Conservation (phyloP, 257 asterid genomes). For the Capsicum baccatum region DNA sequence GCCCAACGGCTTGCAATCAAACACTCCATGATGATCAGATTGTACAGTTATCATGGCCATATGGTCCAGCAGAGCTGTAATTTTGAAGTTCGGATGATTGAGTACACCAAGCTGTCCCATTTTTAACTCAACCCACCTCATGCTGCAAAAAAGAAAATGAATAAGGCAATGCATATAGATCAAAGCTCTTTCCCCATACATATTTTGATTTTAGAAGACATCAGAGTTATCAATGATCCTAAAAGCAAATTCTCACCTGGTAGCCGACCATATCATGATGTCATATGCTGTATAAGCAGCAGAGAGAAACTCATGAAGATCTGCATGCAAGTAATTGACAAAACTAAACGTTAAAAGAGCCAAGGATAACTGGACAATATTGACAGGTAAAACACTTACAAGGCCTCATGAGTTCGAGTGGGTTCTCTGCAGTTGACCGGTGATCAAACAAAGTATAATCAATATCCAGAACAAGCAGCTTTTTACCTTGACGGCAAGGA, state of each 20-base stretch:
- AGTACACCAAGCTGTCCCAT: conserved; percentile 97
- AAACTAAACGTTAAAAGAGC: conserved; percentile 23
- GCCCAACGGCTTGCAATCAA: conserved; percentile 95
- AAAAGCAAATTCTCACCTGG: conserved; percentile 56
- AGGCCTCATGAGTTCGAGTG: conserved; percentile 91
- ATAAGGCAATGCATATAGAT: conserved; percentile 22
- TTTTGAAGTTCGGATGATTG: conserved; percentile 75
- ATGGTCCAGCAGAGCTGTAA: conserved; percentile 89
- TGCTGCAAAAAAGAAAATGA: conserved; percentile 55
- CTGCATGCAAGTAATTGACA: conserved; percentile 47
- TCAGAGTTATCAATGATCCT: conserved; percentile 26
- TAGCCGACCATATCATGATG: conserved; percentile 98
- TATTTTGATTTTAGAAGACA: background rate
- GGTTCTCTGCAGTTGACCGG: conserved; percentile 94
- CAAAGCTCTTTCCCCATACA: background rate
- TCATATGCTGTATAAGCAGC: conserved; percentile 93
- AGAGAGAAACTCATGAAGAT: conserved; percentile 94
- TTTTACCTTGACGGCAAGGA: conserved; percentile 95
- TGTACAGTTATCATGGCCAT: conserved; percentile 91
- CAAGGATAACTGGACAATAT: conserved; percentile 23
- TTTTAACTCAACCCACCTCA: conserved; percentile 94
- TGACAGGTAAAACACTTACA: conserved; percentile 56
- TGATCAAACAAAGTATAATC: conserved; percentile 95
- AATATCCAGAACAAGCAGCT: conserved; percentile 88
- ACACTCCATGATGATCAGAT: conserved; percentile 79